These are phyloP conservation scores for Knoxdaviesia proteae DNA, from an alignment of 2,329 filamentous ascomycete genomes.

Conservation along the genomic window DNA sequence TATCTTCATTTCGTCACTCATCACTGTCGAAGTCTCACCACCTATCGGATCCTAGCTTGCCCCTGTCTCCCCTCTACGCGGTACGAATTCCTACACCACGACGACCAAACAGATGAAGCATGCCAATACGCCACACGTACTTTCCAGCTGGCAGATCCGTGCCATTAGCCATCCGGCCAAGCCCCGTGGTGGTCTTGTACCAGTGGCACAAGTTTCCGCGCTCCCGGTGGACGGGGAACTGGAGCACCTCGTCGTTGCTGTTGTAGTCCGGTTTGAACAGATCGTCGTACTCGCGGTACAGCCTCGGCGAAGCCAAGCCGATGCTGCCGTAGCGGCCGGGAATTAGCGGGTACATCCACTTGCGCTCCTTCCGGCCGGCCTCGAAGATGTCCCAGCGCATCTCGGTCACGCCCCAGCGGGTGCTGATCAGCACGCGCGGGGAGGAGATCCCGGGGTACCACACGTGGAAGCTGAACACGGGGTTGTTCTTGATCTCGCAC, in stretches of 20 bases:
- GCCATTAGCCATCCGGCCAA: constrained; percentile 10
- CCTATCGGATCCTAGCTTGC: too few relatives aligned
- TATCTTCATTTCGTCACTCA: too few relatives aligned
- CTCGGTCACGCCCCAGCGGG: constrained; percentile 4
- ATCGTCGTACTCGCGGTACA: constrained; percentile 3
- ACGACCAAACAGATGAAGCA: too few relatives aligned
- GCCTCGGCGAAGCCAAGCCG: constrained; percentile 14
- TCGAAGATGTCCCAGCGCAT: constrained; percentile 11
- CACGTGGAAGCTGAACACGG: constrained; percentile 5
- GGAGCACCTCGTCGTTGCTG: constrained; percentile 8
- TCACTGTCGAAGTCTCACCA: too few relatives aligned
- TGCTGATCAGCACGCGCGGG: constrained; percentile 6
- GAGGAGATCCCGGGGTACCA: constrained; percentile 4
- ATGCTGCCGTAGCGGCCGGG: constrained; percentile 18
- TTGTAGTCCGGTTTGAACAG: constrained; percentile 7
- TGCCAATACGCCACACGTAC: too few relatives aligned
- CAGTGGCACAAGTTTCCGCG: constrained; percentile 1
- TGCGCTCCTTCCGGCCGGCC: constrained; percentile 14
- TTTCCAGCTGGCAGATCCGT: constrained; percentile 9
- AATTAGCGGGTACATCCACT: constrained; percentile 21
- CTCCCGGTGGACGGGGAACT: constrained; percentile 9
- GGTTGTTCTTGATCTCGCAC: constrained; percentile 3
- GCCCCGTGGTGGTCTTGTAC: constrained; percentile 8
- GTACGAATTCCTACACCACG: too few relatives aligned
- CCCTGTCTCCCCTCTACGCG: too few relatives aligned